Evolutionary conservation across 1,284 basidiomycete genomes (phyloP).

Genomic region (Cystobasidium slooffiae): DNA sequence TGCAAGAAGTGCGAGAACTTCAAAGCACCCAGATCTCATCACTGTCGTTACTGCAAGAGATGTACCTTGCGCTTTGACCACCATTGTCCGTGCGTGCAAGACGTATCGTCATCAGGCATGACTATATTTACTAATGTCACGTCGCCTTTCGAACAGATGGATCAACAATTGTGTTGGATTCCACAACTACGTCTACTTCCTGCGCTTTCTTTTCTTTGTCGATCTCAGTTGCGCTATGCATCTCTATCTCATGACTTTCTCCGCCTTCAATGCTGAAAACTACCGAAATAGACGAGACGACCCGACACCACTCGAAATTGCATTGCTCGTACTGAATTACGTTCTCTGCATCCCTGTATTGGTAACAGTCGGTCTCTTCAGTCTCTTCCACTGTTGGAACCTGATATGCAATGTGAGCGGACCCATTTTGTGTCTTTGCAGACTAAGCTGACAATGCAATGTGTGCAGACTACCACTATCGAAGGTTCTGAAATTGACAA

Average conservation of each 20-base stretch:
- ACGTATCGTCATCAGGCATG: constrained; percentile 50
- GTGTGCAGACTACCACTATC: constrained; percentile 75
- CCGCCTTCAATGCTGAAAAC: constrained; percentile 60
- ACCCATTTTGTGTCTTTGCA: too few relatives aligned
- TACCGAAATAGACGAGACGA: constrained; percentile 35
- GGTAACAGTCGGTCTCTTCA: constrained; percentile 74
- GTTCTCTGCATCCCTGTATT: constrained; percentile 82
- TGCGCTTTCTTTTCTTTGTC: constrained; percentile 89
- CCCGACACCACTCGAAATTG: constrained; percentile 47
- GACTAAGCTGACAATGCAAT: not conserved
- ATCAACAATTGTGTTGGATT: constrained; percentile 81
- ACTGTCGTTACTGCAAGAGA: constrained; percentile 82
- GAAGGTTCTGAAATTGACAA: constrained; percentile 98
- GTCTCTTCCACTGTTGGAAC: constrained; percentile 84
- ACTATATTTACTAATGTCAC: not conserved
- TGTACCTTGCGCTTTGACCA: constrained; percentile 83
- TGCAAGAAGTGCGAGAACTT: constrained; percentile 60
- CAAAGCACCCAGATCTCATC: constrained; percentile 70
- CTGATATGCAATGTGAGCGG: constrained; percentile 73
- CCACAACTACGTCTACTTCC: constrained; percentile 85
- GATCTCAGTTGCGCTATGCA: constrained; percentile 85
- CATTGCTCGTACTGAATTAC: constrained; percentile 87
- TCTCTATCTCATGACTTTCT: constrained; percentile 71
- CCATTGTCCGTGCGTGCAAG: constrained; percentile 67
- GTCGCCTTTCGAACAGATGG: constrained; percentile 14